These are phyloP conservation scores for Penicillium rolfsii DNA, from an alignment of 2,329 filamentous ascomycete genomes.

Conservation along the genomic window DNA sequence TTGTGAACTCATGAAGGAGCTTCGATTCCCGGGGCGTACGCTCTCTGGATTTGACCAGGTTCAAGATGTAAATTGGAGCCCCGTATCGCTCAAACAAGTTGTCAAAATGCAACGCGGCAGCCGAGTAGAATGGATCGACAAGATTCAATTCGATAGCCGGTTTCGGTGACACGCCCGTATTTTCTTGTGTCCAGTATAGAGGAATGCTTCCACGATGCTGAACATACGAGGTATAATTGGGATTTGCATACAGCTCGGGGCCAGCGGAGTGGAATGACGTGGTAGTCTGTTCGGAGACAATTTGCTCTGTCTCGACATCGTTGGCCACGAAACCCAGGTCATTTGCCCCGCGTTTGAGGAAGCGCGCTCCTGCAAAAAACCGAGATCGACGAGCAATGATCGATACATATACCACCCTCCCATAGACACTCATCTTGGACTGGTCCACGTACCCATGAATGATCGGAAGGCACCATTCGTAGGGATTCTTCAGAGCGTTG, in stretches of 20 bases:
- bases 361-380: constrained; percentile 91
- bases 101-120: constrained; percentile 92
- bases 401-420: constrained; percentile 85
- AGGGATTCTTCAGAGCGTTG: constrained; percentile 72
- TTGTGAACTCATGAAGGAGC: constrained; percentile 81
- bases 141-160: constrained; percentile 94
- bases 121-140: constrained; percentile 93
- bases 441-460: constrained; percentile 97
- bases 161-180: constrained; percentile 90
- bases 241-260: constrained; percentile 80
- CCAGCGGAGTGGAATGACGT: constrained; percentile 95
- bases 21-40: constrained; percentile 90
- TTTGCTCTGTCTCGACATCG: constrained; percentile 98
- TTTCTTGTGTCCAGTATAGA: constrained; percentile 96
- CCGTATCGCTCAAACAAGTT: constrained; percentile 93
- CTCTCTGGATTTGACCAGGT: constrained; percentile 87
- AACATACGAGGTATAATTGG: constrained; percentile 92
- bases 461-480: constrained; percentile 94
- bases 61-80: constrained; percentile 86
- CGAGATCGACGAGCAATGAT: constrained; percentile 90
- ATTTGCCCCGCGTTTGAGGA: constrained; percentile 91
- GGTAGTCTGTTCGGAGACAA: constrained; percentile 90
- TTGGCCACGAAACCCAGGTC: constrained; percentile 96
- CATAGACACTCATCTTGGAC: constrained; percentile 81
- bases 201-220: constrained; percentile 97